Conservation (phyloP, 352 stramenopile genomes). For the Achlya hypogyna region DNA sequence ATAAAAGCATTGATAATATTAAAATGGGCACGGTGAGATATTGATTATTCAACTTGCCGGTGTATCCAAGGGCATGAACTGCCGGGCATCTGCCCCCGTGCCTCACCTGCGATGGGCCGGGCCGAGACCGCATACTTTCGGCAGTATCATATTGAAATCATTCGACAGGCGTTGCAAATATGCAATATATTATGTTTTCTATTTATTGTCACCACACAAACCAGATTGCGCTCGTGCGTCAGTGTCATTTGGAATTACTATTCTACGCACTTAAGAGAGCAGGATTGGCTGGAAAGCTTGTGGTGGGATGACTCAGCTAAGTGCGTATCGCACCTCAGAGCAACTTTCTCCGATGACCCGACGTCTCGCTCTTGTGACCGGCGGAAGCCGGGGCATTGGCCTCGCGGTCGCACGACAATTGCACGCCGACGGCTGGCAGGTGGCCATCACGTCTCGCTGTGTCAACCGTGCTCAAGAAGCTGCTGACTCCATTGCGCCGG, state of each 20-base stretch:
- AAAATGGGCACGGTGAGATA: too few species aligned
- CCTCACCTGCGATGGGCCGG: too few species aligned
- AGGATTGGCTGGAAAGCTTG: too few species aligned
- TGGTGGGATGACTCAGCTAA: too few species aligned
- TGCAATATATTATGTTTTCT: neutral
- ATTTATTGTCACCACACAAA: too few species aligned
- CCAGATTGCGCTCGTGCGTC: too few species aligned
- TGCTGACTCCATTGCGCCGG: conserved; percentile 30
- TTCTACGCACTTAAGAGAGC: too few species aligned
- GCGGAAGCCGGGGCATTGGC: conserved; percentile 70
- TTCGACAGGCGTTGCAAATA: neutral
- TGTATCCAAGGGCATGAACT: too few species aligned
- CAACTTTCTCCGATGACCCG: neutral
- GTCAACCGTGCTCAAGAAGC: conserved; percentile 42
- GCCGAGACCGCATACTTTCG: neutral
- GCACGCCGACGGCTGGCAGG: conserved; percentile 47
- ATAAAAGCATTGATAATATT: too few species aligned
- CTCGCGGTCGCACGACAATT: conserved; percentile 61
- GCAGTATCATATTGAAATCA: neutral
- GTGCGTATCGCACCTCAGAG: neutral
- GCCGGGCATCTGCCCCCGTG: too few species aligned
- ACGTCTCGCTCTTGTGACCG: conserved; percentile 52
- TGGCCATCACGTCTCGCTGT: conserved; percentile 64
- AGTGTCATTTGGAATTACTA: too few species aligned
- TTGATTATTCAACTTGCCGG: too few species aligned